A percentile compares a stretch with the other conserved stretches of the same genome.
These are phyloP conservation scores for Boletellus dicymbophilus DNA, from an alignment of 1,284 basidiomycete species.

Conservation along the genomic window DNA sequence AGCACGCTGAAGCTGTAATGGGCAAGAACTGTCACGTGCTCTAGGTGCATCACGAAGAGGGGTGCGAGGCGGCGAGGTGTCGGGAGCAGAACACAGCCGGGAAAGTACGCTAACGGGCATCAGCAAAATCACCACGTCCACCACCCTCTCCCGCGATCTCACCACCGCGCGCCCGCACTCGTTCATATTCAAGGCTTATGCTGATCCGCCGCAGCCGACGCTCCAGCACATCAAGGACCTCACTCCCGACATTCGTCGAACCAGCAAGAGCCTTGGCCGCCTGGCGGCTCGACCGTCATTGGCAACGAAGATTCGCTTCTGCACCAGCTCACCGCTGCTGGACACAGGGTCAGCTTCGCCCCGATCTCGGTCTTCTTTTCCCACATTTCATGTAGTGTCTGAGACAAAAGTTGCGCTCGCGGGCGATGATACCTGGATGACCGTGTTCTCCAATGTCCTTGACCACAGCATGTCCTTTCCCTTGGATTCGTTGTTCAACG, in stretches of 20 bases:
- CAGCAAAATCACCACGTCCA: no score
- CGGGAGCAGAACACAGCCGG: no score
- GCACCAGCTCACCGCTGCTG: constrained; percentile 53
- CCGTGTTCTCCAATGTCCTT: constrained; percentile 83
- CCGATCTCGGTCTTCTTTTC: background rate
- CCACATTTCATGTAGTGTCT: constrained; percentile 9
- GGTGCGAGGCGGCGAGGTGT: no score
- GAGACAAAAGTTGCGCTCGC: constrained; percentile 79
- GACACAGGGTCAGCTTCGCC: constrained; percentile 53
- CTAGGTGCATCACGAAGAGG: no score
- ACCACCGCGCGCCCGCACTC: constrained; percentile 70
- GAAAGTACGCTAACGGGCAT: no score
- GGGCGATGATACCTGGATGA: constrained; percentile 97
- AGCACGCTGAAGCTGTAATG: no score
- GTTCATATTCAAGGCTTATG: constrained; percentile 86
- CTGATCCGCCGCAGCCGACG: constrained; percentile 96
- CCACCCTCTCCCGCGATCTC: constrained; percentile 78
- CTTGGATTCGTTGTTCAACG: constrained; percentile 98
- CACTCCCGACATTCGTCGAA: constrained; percentile 95
- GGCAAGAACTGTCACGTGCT: no score
- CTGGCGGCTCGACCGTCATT: constrained; percentile 83
- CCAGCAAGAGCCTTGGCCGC: constrained; percentile 94
- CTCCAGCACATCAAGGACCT: constrained; percentile 94
- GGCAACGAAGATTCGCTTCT: constrained; percentile 86
- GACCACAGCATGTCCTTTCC: constrained; percentile 73